Percentiles rank a stretch among this genome's conserved stretches.
These are phyloP conservation scores for Fonsecaea nubica DNA, from an alignment of 2,329 filamentous ascomycete species.

Conservation along the genomic window DNA sequence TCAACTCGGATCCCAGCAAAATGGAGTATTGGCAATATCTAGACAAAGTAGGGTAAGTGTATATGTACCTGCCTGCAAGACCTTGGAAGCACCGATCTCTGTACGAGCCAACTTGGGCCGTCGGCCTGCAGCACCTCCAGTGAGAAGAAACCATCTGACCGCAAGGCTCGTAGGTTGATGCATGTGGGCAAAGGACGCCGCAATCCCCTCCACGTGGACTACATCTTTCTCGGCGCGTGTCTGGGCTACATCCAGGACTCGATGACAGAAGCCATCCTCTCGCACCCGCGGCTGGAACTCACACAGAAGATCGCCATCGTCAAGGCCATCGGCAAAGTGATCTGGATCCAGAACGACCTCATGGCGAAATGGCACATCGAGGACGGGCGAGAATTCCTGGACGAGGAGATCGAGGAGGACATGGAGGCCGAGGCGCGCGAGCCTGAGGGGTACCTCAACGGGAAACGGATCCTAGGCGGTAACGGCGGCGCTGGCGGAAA, in stretches of 20 bases:
- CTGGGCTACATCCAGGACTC: conserved; percentile 79
- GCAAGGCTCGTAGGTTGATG: conserved; percentile 66
- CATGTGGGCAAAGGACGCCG: conserved; percentile 76
- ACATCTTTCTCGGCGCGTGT: conserved; percentile 75
- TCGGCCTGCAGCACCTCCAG: neutral
- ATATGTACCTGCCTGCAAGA: neutral
- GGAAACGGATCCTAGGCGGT: conserved; percentile 62
- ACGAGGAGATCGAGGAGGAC: conserved; percentile 50
- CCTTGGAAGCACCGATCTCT: neutral
- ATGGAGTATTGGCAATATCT: conserved; percentile 85
- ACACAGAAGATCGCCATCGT: conserved; percentile 74
- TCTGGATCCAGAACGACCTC: conserved; percentile 88
- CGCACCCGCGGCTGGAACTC: conserved; percentile 70
- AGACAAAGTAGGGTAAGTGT: conserved; percentile 75
- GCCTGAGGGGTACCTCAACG: conserved; percentile 68
- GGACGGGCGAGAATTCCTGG: conserved; percentile 67
- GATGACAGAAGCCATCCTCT: conserved; percentile 76
- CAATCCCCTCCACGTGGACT: conserved; percentile 78
- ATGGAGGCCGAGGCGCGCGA: conserved; percentile 56
- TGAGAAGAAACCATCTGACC: neutral
- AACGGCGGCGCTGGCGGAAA: neutral
- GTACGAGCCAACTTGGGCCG: neutral
- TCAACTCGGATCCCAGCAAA: conserved; percentile 75
- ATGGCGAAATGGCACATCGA: conserved; percentile 82
- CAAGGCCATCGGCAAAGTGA: conserved; percentile 78